Conservation (phyloP, 1,284 basidiomycete genomes). For the Ustilago crameri region DNA sequence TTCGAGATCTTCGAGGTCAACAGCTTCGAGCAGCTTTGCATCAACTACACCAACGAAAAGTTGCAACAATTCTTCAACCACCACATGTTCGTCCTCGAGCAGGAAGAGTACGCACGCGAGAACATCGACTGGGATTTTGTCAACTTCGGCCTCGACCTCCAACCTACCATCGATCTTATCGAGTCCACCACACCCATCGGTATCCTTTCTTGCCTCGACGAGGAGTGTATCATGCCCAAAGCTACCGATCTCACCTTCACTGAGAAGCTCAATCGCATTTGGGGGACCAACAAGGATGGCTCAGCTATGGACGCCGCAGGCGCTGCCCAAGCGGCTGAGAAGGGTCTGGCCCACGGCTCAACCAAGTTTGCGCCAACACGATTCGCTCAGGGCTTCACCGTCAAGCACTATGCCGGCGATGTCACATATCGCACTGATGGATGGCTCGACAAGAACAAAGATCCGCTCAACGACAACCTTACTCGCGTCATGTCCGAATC, state of each 20-base stretch:
- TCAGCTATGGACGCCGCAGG: conserved; percentile 48
- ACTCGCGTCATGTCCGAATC: conserved; percentile 88
- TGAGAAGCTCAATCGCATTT: conserved; percentile 77
- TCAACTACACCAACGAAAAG: conserved; percentile 91
- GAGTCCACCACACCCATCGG: conserved; percentile 82
- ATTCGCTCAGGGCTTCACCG: conserved; percentile 91
- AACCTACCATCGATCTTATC: conserved; percentile 98
- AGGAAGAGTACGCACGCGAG: conserved; percentile 97
- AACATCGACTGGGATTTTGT: conserved; percentile 98
- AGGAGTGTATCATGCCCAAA: conserved; percentile 99
- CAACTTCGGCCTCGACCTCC: conserved; percentile 96
- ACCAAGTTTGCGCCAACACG: conserved; percentile 85
- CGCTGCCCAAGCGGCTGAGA: conserved; percentile 51
- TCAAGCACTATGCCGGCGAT: conserved; percentile 95
- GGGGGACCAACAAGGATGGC: conserved; percentile 62
- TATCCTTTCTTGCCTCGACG: conserved; percentile 91
- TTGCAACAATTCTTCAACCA: conserved; percentile 77
- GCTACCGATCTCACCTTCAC: conserved; percentile 95
- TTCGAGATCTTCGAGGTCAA: conserved; percentile 85
- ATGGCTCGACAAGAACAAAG: conserved; percentile 99
- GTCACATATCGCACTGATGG: conserved; percentile 96
- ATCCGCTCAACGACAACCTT: conserved; percentile 96
- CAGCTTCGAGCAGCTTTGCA: conserved; percentile 92
- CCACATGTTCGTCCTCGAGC: conserved; percentile 99
- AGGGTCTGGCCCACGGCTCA: conserved; percentile 68